phyloP scores from a whole-genome alignment of 169 alveolate species.

The Pseudocohnilembus persalinus region DNA sequence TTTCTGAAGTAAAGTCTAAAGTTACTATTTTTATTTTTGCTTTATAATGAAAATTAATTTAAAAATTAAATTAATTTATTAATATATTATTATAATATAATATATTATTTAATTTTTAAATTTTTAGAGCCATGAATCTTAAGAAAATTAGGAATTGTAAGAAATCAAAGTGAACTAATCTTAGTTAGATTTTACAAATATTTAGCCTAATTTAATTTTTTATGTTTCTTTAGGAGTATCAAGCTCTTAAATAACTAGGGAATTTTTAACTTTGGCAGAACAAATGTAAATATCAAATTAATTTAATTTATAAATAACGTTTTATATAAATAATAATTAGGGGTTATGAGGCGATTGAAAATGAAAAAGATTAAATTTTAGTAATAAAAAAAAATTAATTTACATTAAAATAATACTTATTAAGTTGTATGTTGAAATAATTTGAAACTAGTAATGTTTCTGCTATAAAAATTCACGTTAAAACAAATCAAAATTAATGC shows the following conservation, averaged over 20 bases:
- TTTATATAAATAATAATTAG: not conserved
- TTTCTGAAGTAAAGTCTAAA: no score
- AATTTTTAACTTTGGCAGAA: constrained; percentile 5
- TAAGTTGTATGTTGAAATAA: constrained; percentile 1
- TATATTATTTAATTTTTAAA: no score
- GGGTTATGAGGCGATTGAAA: constrained; percentile 5
- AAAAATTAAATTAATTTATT: no score
- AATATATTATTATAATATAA: no score
- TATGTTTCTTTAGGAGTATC: constrained; percentile 1
- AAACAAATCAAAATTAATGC: constrained; percentile 13
- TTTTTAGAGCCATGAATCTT: no score
- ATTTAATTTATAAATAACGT: not conserved
- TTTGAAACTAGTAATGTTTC: not conserved
- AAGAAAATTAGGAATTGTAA: no score
- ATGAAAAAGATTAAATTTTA: constrained; percentile 23
- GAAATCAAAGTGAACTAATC: no score
- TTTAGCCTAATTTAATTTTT: constrained; percentile 1
- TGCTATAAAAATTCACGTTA: constrained; percentile 2
- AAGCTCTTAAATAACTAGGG: not conserved
- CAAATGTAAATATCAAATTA: not conserved
- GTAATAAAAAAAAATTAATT: constrained; percentile 15
- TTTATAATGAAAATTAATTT: no score
- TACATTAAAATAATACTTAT: not conserved
- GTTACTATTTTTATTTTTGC: no score
- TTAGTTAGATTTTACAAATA: no score